Evolutionary conservation across 306 rosid genomes (phyloP).

Genomic region (Rubus parviflorus): DNA sequence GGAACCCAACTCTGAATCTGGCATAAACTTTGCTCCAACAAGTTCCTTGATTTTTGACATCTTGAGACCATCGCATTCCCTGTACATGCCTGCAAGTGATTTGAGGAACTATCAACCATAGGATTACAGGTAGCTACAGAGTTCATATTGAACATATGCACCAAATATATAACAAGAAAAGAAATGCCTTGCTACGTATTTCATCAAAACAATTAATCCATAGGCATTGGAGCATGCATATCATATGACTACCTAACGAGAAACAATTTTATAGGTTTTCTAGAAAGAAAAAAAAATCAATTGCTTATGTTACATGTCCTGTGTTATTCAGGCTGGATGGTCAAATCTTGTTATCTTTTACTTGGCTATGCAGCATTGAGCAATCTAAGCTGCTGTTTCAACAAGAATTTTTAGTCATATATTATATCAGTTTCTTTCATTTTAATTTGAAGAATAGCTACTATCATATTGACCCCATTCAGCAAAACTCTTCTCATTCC

Average conservation of each 20-base stretch:
- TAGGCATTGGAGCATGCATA: neutral
- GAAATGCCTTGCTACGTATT: neutral
- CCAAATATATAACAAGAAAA: neutral
- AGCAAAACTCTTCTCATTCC: neutral
- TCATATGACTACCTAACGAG: neutral
- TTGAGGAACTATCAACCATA: conserved; percentile 11
- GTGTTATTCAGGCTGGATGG: neutral
- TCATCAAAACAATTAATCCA: neutral
- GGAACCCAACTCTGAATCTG: conserved; percentile 66
- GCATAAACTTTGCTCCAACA: conserved; percentile 57
- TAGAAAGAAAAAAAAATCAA: neutral
- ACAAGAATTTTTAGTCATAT: neutral
- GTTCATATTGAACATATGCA: neutral
- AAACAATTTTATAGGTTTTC: neutral
- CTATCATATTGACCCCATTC: neutral
- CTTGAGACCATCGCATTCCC: conserved; percentile 62
- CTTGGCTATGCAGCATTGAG: neutral
- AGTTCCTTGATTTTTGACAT: conserved; percentile 47
- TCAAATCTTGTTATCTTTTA: neutral
- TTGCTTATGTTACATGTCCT: neutral
- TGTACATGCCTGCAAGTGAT: conserved; percentile 58
- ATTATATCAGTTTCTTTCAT: neutral
- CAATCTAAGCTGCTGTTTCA: neutral
- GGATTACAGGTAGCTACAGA: neutral
- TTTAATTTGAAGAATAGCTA: neutral